phyloP scores from a whole-genome alignment of 805 yeast species.

The Metschnikowia lunata region DNA sequence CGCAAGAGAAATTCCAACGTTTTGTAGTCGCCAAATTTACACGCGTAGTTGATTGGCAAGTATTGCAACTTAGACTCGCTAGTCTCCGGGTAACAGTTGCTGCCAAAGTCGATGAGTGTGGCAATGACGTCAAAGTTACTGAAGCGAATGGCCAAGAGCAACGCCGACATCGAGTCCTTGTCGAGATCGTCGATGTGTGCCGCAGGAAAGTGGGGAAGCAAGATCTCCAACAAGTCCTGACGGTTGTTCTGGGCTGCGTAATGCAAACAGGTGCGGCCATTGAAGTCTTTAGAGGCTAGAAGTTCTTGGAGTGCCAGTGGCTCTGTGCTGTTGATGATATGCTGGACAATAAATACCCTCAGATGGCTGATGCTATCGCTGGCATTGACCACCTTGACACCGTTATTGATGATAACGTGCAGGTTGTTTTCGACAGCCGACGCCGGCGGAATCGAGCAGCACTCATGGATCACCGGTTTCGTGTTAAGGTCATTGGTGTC shows the following conservation, averaged over 20 bases:
- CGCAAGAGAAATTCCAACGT: constrained; percentile 62
- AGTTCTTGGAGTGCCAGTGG: constrained; percentile 18
- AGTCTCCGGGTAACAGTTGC: constrained; percentile 40
- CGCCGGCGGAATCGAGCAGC: constrained; percentile 40
- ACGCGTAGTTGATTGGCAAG: constrained; percentile 79
- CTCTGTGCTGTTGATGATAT: constrained; percentile 24
- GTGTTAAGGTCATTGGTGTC: constrained; percentile 60
- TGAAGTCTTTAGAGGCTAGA: constrained; percentile 48
- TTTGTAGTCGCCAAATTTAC: constrained; percentile 73
- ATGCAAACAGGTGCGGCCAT: constrained; percentile 81
- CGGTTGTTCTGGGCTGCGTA: constrained; percentile 66
- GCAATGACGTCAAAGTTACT: constrained; percentile 46
- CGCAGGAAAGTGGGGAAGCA: constrained; percentile 37
- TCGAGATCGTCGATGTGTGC: constrained; percentile 50
- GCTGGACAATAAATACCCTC: constrained; percentile 33
- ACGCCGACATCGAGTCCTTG: constrained; percentile 76
- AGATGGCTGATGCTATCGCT: constrained; percentile 37
- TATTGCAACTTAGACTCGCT: constrained; percentile 57
- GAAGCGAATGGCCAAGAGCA: constrained; percentile 71
- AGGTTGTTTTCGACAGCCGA: constrained; percentile 28
- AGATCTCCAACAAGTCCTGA: constrained; percentile 38
- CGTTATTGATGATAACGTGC: constrained; percentile 40
- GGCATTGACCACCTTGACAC: constrained; percentile 37
- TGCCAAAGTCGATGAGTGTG: constrained; percentile 30
- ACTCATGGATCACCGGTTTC: constrained; percentile 73